Percentiles rank a stretch among this genome's conserved stretches.
Evolutionary conservation across 192 early-diverging fungal genomes (phyloP).

Genomic region (Entophlyctis helioformis): DNA sequence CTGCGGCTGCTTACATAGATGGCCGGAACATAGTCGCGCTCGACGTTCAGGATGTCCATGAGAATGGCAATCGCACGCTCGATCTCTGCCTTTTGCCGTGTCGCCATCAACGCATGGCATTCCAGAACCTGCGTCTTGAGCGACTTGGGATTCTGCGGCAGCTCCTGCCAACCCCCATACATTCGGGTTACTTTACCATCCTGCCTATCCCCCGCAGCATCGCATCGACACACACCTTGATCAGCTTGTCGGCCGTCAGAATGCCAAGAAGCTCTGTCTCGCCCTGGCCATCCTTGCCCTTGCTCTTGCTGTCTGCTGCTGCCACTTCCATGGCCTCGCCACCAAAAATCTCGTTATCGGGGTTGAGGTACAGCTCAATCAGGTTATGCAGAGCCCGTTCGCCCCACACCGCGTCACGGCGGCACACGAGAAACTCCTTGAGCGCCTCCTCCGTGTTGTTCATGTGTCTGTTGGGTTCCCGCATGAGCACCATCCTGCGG

Average conservation of each 20-base stretch:
- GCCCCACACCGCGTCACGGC: constrained; percentile 34
- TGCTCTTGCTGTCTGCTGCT: not conserved
- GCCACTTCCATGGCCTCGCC: constrained; percentile 33
- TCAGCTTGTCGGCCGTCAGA: constrained; percentile 39
- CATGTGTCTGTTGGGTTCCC: constrained; percentile 15
- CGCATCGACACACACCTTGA: constrained; percentile 38
- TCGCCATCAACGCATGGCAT: constrained; percentile 33
- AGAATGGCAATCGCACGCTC: constrained; percentile 27
- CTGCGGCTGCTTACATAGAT: constrained; percentile 13
- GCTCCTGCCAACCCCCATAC: no score
- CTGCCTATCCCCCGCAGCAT: no score
- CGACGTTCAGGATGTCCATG: constrained; percentile 30
- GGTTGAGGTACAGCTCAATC: constrained; percentile 47
- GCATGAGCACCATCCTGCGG: not conserved
- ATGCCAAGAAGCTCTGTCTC: constrained; percentile 34
- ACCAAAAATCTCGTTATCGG: constrained; percentile 38
- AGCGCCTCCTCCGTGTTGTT: constrained; percentile 36
- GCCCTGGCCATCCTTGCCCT: constrained; percentile 3
- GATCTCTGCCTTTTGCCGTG: constrained; percentile 40
- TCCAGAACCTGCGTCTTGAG: constrained; percentile 28
- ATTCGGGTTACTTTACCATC: no score
- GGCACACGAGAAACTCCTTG: constrained; percentile 32
- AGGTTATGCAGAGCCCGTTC: constrained; percentile 28
- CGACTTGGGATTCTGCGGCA: constrained; percentile 28
- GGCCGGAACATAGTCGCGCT: constrained; percentile 39